Evolutionary conservation across 805 yeast genomes (phyloP), one percentile per base, ranked within the genome.

Genomic region (Candida parachauliodes): DNA sequence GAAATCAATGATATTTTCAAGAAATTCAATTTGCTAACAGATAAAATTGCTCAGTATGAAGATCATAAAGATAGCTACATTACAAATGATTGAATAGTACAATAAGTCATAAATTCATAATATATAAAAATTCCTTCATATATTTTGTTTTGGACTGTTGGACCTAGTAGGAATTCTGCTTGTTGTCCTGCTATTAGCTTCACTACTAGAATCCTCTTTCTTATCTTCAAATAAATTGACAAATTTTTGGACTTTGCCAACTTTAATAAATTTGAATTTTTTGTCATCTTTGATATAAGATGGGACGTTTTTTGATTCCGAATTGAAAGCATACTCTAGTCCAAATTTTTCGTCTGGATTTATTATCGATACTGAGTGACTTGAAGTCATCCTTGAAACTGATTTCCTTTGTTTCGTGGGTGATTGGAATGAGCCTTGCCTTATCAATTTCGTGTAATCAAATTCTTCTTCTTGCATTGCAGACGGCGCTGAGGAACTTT

Each of bases 171-270:
- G 11, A 2, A 16, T 16, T 7, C 38, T 20, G 10, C 42, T 39
- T 6, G 19, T n/a, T 11, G 23, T 17, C 19, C 39, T 22, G 16
- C 41, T 37, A 9, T 16, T 20, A n/a, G n/a, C 34, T 28, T 23
- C 11, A 16, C 47, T 34, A 18, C 16, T 16, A 8, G 25, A 15
- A 11, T 24, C 24, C 11, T 23, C 28, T 25, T 30, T 44, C 48
- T 35, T 45, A 39, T 67, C 72, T 43, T 68, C 73, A 44, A 67
- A 68, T 47, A 68, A 52, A 45, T 55, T 55, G 9, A 68, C 73
- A 45, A 65, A 67, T 47, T 66, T 65, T 43, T 68, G 73, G 21
- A 68, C 74, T 44, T 68, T 68, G 2, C 73, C 73, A 17, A 68
- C 67, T 47, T 66, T 67, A 41, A 68, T 68, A 44, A 60, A 68